Percentiles rank a stretch among this genome's conserved stretches.
These are phyloP conservation scores for Aureobasidium uvarum DNA, from an alignment of 2,329 filamentous ascomycete species.

Conservation along the genomic window DNA sequence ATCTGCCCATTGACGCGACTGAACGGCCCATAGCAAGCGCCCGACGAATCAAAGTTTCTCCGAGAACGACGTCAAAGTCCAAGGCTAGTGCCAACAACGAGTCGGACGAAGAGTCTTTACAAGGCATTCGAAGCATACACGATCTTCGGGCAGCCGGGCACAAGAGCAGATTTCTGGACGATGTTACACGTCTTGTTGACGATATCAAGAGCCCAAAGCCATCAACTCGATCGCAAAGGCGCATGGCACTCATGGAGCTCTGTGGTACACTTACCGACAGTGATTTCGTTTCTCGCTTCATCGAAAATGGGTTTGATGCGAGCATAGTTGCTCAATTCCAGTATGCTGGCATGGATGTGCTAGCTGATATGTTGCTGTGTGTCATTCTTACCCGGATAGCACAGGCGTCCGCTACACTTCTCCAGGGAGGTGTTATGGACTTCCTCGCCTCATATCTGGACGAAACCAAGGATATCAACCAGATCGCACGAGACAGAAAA, in stretches of 20 bases:
- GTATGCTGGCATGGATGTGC: slow-evolving; percentile 40
- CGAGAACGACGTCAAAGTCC: slow-evolving; percentile 31
- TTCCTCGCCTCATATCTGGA: slow-evolving; percentile 58
- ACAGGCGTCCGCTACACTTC: slow-evolving; percentile 57
- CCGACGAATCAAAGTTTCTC: slow-evolving; percentile 27
- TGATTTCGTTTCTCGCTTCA: slow-evolving; percentile 66
- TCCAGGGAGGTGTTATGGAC: slow-evolving; percentile 29
- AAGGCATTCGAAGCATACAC: slow-evolving; percentile 57
- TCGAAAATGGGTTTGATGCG: slow-evolving; percentile 69
- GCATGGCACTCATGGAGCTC: slow-evolving; percentile 57
- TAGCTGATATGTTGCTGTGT: slow-evolving; percentile 61
- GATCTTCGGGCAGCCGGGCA: slow-evolving; percentile 60
- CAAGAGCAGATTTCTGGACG: slow-evolving; percentile 56
- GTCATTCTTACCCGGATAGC: slow-evolving; percentile 61
- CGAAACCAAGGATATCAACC: slow-evolving; percentile 55
- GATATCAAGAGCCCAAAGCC: slow-evolving; percentile 53
- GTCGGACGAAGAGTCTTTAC: slow-evolving; percentile 45
- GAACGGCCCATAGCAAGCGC: slow-evolving; percentile 26
- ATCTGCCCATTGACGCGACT: slow-evolving; percentile 35
- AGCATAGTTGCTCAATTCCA: slow-evolving; percentile 63
- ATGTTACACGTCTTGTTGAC: slow-evolving; percentile 57
- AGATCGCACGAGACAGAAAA: slow-evolving; percentile 62
- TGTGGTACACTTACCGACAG: slow-evolving; percentile 56
- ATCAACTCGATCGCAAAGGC: slow-evolving; percentile 48
- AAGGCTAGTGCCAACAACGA: slow-evolving; percentile 46